Percentiles rank a stretch among this genome's conserved stretches.
phyloP scores from a whole-genome alignment of 208 protist genomes.

The Trypanosoma scelopori region DNA sequence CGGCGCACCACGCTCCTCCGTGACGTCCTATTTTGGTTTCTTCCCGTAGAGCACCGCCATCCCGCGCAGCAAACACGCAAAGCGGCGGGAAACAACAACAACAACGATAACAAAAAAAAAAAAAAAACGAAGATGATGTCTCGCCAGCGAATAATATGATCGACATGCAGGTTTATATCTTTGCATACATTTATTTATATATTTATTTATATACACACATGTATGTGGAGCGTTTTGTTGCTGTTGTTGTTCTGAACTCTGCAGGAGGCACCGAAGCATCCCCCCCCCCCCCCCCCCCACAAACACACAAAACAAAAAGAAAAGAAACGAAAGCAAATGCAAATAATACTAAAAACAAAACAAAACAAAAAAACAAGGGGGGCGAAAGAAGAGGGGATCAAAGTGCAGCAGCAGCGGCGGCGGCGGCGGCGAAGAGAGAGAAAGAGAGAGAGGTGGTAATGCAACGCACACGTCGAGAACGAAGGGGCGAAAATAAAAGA shows the following conservation, averaged over 20 bases:
- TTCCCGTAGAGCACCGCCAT: slow-evolving; percentile 1
- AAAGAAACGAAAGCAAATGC: too few relatives aligned
- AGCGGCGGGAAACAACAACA: too few relatives aligned
- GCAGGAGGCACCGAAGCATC: not conserved
- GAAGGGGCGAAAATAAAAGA: too few relatives aligned
- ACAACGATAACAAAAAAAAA: too few relatives aligned
- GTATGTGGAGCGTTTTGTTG: not conserved
- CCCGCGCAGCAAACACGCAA: not conserved
- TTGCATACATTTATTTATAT: not conserved
- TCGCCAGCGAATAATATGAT: not conserved
- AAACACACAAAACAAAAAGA: too few relatives aligned
- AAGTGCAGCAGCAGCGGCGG: not conserved
- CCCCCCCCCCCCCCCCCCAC: too few relatives aligned
- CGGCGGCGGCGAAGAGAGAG: too few relatives aligned
- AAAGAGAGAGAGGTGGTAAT: not conserved
- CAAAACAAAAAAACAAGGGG: not conserved
- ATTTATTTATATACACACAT: too few relatives aligned
- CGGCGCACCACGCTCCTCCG: slow-evolving; percentile 16
- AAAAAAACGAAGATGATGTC: not conserved
- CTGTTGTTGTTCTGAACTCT: too few relatives aligned
- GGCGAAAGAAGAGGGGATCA: not conserved
- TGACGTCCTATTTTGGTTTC: slow-evolving; percentile 29
- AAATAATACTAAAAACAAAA: too few relatives aligned
- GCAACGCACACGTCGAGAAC: too few relatives aligned
- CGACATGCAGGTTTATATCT: slow-evolving; percentile 15